phyloP scores from a whole-genome alignment of 768 basidiomycete genomes.

The Agaricus subrufescens region DNA sequence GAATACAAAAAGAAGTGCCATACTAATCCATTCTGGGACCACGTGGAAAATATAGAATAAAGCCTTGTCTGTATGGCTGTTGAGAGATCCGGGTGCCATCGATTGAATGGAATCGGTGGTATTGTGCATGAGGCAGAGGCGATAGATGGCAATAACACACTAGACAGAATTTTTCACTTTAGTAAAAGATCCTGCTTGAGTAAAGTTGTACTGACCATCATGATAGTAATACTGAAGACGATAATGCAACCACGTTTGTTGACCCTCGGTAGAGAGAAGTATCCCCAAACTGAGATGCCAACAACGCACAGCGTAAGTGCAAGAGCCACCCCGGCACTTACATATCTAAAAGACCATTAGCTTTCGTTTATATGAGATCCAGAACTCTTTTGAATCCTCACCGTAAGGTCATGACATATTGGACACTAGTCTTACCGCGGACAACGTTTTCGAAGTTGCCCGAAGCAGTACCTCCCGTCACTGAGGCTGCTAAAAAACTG shows the following conservation, averaged over 20 bases:
- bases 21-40: slow-evolving; percentile 38
- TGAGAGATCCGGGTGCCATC: slow-evolving; percentile 25
- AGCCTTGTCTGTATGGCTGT: slow-evolving; percentile 29
- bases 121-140: slow-evolving; percentile 33
- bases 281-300: slow-evolving; percentile 6
- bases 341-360: slow-evolving; percentile 14
- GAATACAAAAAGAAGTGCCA: slow-evolving; percentile 20
- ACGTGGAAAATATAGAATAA: slow-evolving; percentile 40
- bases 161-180: slow-evolving; percentile 2
- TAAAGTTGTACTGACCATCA: slow-evolving; percentile 22
- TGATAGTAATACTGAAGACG: slow-evolving; percentile 16
- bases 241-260: slow-evolving; percentile 16
- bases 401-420: slow-evolving; percentile 19
- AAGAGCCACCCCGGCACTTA: slow-evolving; percentile 13
- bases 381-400: neutral
- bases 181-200: too few species aligned
- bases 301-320: slow-evolving; percentile 9
- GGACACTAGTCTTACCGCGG: slow-evolving; percentile 13
- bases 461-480: slow-evolving; percentile 27
- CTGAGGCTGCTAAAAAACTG: slow-evolving; percentile 24
- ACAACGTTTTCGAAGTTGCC: slow-evolving; percentile 16
- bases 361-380: neutral
- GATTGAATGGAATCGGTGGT: slow-evolving; percentile 28
- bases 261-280: neutral
- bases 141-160: slow-evolving; percentile 32